phyloP scores from a whole-genome alignment of 768 basidiomycete genomes.

The Suillus plorans region DNA sequence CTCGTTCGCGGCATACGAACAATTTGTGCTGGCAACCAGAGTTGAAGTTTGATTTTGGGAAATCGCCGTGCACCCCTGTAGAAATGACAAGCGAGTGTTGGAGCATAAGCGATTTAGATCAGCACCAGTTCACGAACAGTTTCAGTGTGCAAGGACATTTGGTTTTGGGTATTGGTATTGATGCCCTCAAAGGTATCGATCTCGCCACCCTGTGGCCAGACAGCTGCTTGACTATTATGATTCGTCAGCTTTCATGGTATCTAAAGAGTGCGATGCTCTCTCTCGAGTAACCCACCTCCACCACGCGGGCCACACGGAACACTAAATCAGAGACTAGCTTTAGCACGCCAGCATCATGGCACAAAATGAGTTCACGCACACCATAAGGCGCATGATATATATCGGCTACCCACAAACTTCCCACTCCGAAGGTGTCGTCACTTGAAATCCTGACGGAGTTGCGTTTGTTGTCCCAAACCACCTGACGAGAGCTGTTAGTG shows the following conservation, averaged over 20 bases:
- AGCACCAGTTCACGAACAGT: slow-evolving; percentile 32
- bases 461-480: slow-evolving; percentile 51
- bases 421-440: slow-evolving; percentile 54
- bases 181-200: slow-evolving; percentile 85
- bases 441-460: slow-evolving; percentile 66
- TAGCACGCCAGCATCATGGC: slow-evolving; percentile 7
- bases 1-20: slow-evolving; percentile 50
- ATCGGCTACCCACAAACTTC: slow-evolving; percentile 65
- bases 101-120: background rate
- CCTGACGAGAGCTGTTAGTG: slow-evolving; percentile 16
- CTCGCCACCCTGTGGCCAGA: slow-evolving; percentile 68
- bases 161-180: slow-evolving; percentile 62
- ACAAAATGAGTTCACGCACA: slow-evolving; percentile 35
- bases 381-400: slow-evolving; percentile 66
- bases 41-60: slow-evolving; percentile 51
- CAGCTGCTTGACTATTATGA: slow-evolving; percentile 42
- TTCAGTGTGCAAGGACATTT: slow-evolving; percentile 74
- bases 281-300: slow-evolving; percentile 33
- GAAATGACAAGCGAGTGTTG: background rate
- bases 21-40: slow-evolving; percentile 57
- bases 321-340: slow-evolving; percentile 36
- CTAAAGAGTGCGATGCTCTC: background rate
- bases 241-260: background rate
- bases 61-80: slow-evolving; percentile 52
- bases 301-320: slow-evolving; percentile 73